phyloP scores from a whole-genome alignment of 2,329 filamentous ascomycete species.

The Aureobasidium sp. region DNA sequence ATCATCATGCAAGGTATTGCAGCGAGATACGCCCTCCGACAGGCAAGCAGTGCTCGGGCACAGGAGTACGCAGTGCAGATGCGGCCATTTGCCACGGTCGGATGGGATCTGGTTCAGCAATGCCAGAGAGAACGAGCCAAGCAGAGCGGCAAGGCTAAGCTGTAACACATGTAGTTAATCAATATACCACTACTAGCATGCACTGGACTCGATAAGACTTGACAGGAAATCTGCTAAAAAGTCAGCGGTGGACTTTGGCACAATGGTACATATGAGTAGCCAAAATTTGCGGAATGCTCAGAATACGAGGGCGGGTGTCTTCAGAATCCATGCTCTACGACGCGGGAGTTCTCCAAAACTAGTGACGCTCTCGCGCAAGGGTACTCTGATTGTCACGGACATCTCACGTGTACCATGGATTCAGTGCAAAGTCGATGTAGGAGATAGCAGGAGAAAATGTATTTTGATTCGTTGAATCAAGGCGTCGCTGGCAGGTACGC shows the following conservation, averaged over 20 bases:
- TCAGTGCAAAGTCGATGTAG: neutral
- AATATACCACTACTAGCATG: neutral
- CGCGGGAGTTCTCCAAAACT: neutral
- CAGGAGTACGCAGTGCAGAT: constrained; percentile 61
- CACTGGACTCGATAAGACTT: neutral
- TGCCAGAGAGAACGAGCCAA: constrained; percentile 21
- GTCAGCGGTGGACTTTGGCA: neutral
- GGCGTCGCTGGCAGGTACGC: neutral
- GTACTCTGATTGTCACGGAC: neutral
- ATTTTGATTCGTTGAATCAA: neutral
- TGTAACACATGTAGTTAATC: constrained; percentile 19
- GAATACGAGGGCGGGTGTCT: neutral
- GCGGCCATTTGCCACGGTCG: constrained; percentile 63
- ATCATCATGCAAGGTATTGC: constrained; percentile 84
- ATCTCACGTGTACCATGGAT: neutral
- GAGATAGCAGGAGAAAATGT: neutral
- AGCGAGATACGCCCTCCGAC: constrained; percentile 66
- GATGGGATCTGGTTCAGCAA: constrained; percentile 62
- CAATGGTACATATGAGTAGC: neutral
- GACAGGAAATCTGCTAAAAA: neutral
- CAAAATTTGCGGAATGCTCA: neutral
- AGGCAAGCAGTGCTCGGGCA: constrained; percentile 83
- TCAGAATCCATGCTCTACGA: neutral
- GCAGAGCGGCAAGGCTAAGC: constrained; percentile 25
- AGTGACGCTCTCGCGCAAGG: neutral